These are phyloP conservation scores for Hanseniaspora osmophila DNA, from an alignment of 805 yeast genomes.

Conservation along the genomic window DNA sequence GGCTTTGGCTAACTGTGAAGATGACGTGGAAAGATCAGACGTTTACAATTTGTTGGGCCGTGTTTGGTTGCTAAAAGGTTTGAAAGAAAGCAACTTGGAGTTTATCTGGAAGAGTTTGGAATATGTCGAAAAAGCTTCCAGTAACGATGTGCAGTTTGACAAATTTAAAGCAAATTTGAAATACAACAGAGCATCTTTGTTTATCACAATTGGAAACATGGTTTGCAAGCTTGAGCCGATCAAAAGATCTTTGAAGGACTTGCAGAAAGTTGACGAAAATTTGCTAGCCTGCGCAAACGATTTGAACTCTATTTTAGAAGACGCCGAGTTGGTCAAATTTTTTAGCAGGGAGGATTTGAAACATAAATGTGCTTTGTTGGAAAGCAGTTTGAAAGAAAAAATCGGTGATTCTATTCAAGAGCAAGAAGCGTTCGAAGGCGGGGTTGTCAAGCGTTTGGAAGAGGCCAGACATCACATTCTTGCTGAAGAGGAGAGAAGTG, in stretches of 20 bases:
- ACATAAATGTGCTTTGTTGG: constrained; percentile 78
- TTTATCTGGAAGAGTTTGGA: constrained; percentile 49
- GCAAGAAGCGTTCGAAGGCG: constrained; percentile 52
- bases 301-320: constrained; percentile 46
- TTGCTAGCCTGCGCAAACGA: constrained; percentile 47
- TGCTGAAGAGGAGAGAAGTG: constrained; percentile 31
- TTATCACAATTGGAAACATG: constrained; percentile 77
- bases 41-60: constrained; percentile 64
- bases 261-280: constrained; percentile 40
- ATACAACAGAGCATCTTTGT: constrained; percentile 73
- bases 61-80: constrained; percentile 77
- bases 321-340: constrained; percentile 14
- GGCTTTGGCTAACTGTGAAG: constrained; percentile 50
- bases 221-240: constrained; percentile 46
- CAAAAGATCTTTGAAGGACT: constrained; percentile 48
- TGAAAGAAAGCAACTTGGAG: constrained; percentile 48
- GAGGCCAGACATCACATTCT: constrained; percentile 57
- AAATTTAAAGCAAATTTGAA: constrained; percentile 34
- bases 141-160: constrained; percentile 18
- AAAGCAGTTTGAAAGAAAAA: constrained; percentile 57
- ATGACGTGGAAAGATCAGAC: constrained; percentile 49
- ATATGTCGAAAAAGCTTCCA: constrained; percentile 42
- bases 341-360: constrained; percentile 63
- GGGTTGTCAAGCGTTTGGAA: constrained; percentile 44
- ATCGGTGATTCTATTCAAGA: constrained; percentile 57